Conservation (phyloP, 208 protist genomes). For the Tritrichomonas foetus region DNA sequence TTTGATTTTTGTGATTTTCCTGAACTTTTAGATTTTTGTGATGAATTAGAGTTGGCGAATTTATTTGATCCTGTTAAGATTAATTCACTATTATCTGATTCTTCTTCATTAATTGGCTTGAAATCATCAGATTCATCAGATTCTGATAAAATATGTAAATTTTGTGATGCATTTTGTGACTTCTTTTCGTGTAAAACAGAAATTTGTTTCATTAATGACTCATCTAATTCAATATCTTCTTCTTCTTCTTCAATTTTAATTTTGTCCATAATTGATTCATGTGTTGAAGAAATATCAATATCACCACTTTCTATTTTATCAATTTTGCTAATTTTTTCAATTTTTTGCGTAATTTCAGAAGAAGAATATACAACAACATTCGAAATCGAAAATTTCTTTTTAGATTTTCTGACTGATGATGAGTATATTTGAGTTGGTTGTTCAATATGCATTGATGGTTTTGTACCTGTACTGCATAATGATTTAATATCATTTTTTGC, state of each 20-base stretch:
- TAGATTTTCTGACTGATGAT: too few species aligned
- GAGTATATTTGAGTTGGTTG: neutral
- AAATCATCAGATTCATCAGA: neutral
- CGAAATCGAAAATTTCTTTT: too few species aligned
- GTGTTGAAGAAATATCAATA: too few species aligned
- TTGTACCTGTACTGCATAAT: neutral
- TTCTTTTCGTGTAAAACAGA: neutral
- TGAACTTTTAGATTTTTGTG: neutral
- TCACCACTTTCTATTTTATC: too few species aligned
- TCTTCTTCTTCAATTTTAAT: too few species aligned
- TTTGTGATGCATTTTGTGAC: neutral
- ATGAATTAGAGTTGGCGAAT: neutral
- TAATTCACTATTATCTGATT: neutral
- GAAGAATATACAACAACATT: too few species aligned
- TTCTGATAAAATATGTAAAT: neutral
- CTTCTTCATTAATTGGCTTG: neutral
- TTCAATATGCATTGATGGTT: neutral
- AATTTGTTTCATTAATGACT: too few species aligned
- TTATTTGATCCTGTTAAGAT: neutral
- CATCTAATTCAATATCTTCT: too few species aligned
- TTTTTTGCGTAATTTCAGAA: too few species aligned
- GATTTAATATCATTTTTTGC: neutral
- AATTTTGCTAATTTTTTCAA: too few species aligned
- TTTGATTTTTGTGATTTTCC: neutral
- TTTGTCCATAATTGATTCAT: too few species aligned